Conservation (phyloP, 2,329 filamentous ascomycete genomes). For the Hymenotorrendiella dingleyae region DNA sequence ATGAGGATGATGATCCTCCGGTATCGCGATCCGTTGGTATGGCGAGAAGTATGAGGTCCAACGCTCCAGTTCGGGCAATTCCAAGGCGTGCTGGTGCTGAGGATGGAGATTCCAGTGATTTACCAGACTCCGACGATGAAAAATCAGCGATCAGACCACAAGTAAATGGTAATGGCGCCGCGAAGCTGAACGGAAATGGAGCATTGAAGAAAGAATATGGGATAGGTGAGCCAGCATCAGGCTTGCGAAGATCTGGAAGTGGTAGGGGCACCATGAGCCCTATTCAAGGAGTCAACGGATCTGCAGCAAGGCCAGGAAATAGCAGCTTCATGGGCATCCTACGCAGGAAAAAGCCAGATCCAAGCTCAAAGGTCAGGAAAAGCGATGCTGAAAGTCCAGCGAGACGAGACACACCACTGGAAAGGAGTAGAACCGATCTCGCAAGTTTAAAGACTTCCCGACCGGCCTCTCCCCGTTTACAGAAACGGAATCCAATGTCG, state of each 20-base stretch:
- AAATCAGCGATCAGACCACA: constrained; percentile 28
- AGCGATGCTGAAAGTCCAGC: constrained; percentile 52
- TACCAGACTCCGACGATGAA: constrained; percentile 55
- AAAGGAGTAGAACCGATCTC: constrained; percentile 51
- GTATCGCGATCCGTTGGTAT: constrained; percentile 5
- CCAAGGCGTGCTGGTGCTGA: constrained; percentile 41
- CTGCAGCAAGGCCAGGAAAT: constrained; percentile 25
- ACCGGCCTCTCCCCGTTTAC: constrained; percentile 35
- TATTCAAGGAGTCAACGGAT: constrained; percentile 1
- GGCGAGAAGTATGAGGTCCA: constrained; percentile 16
- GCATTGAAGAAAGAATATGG: constrained; percentile 3
- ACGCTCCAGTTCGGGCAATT: constrained; percentile 41
- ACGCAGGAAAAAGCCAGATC: constrained; percentile 56
- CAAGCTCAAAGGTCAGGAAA: constrained; percentile 47
- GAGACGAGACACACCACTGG: constrained; percentile 55
- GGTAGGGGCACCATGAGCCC: constrained; percentile 28
- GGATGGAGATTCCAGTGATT: constrained; percentile 54
- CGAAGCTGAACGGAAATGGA: background rate
- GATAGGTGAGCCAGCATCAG: constrained; percentile 19
- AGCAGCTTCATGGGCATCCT: constrained; percentile 52
- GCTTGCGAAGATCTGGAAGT: constrained; percentile 34
- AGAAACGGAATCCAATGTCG: constrained; percentile 38
- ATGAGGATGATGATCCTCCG: constrained; percentile 42
- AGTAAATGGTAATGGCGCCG: constrained; percentile 11
- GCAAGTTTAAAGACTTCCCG: constrained; percentile 35